A percentile compares a stretch with the other conserved stretches of the same genome.
Conservation (phyloP, 1,284 basidiomycete species). For the Pseudozyma tsukubaensis region DNA sequence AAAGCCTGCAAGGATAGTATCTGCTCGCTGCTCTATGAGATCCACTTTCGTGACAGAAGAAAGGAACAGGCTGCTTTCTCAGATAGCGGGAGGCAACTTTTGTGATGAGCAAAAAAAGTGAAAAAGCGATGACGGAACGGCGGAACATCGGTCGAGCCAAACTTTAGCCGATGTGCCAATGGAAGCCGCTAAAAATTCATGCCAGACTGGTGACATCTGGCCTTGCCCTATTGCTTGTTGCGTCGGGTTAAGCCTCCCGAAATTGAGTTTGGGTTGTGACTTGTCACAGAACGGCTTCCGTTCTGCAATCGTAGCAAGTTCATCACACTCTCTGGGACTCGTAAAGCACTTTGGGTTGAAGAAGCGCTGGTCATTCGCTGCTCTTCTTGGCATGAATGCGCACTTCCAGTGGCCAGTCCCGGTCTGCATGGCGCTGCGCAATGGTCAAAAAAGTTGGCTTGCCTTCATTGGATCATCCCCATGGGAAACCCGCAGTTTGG, state of each 20-base stretch:
- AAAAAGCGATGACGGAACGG: slow-evolving; percentile 7
- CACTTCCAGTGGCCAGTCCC: not conserved
- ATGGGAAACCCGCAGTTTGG: not conserved
- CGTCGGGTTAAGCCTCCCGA: slow-evolving; percentile 3
- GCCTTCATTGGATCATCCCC: not conserved
- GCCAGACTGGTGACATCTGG: not conserved
- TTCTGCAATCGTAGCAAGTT: not conserved
- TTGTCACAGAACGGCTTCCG: slow-evolving; percentile 3
- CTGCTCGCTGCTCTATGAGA: not conserved
- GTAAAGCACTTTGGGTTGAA: too few species aligned
- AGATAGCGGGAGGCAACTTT: not conserved
- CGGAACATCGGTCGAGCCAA: slow-evolving; percentile 21
- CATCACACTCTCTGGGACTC: too few species aligned
- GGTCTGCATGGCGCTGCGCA: not conserved
- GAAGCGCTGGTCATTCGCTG: not conserved
- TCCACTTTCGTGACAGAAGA: not conserved
- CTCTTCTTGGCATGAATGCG: not conserved
- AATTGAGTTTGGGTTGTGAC: not conserved
- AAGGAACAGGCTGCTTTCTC: not conserved
- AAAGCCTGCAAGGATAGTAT: not conserved
- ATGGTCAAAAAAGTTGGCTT: not conserved
- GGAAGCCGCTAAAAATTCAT: not conserved
- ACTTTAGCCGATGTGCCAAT: slow-evolving; percentile 23
- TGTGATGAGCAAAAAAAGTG: not conserved
- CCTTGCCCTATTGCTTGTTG: not conserved